phyloP scores from a whole-genome alignment of 1,284 basidiomycete species.

The Tilletia caries region DNA sequence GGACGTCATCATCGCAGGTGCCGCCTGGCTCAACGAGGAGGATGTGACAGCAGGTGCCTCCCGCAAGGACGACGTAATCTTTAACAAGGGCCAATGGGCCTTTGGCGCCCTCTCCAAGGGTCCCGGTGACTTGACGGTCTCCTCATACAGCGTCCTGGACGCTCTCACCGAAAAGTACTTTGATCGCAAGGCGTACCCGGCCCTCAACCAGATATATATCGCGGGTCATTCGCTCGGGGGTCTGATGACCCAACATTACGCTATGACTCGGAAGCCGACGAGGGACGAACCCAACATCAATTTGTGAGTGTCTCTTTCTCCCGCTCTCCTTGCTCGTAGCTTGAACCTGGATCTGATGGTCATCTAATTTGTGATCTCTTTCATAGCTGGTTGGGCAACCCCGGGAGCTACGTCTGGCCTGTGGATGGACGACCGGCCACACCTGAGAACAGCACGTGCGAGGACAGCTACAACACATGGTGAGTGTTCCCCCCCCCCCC shows the following conservation, averaged over 20 bases:
- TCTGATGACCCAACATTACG: constrained; percentile 41
- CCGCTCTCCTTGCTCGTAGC: not conserved
- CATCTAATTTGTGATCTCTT: too few relatives aligned
- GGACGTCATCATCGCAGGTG: constrained; percentile 40
- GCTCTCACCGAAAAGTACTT: constrained; percentile 35
- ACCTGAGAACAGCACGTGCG: constrained; percentile 26
- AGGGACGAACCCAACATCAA: constrained; percentile 27
- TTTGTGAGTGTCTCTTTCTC: constrained; percentile 24
- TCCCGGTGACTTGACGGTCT: constrained; percentile 25
- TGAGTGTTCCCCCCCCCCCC: constrained; percentile 5
- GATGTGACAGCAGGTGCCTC: constrained; percentile 33
- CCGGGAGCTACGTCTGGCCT: constrained; percentile 38
- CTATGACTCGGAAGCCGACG: constrained; percentile 38
- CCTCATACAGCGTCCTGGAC: constrained; percentile 41
- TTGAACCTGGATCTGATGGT: not conserved
- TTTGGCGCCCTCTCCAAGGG: constrained; percentile 31
- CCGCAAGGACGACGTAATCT: constrained; percentile 33
- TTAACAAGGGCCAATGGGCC: constrained; percentile 28
- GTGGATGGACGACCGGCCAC: constrained; percentile 28
- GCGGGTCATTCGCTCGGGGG: constrained; percentile 48
- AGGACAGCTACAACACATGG: constrained; percentile 10
- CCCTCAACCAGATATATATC: constrained; percentile 36
- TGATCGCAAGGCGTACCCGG: constrained; percentile 40
- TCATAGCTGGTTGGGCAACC: constrained; percentile 34
- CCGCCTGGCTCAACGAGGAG: constrained; percentile 31